Conservation (phyloP, 1,284 basidiomycete species). For the Malassezia pachydermatis region DNA sequence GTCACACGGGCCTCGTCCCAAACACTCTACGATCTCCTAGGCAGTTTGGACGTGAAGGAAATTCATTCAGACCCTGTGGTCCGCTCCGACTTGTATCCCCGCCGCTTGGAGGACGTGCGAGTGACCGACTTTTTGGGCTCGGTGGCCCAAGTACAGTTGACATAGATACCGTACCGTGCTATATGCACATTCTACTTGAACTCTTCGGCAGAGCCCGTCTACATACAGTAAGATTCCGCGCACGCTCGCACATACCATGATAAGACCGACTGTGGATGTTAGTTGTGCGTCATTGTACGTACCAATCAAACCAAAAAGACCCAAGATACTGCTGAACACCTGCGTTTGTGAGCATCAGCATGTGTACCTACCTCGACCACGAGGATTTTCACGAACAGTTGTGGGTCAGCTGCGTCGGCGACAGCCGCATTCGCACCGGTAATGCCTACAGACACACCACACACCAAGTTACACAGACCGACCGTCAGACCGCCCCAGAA, state of each 20-base stretch:
- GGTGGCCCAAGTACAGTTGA: conserved; percentile 67
- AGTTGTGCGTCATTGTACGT: conserved; percentile 10
- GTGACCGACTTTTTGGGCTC: conserved; percentile 95
- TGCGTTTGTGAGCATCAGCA: background rate
- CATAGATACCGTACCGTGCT: background rate
- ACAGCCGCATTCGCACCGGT: conserved; percentile 46
- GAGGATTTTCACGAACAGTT: conserved; percentile 46
- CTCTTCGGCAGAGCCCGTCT: conserved; percentile 18
- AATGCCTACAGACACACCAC: conserved; percentile 44
- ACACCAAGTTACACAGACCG: conserved; percentile 44
- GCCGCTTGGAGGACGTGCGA: conserved; percentile 61
- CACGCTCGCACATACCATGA: conserved; percentile 10
- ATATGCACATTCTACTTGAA: conserved; percentile 8
- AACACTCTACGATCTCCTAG: conserved; percentile 65
- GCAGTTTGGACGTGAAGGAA: background rate
- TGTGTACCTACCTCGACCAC: conserved; percentile 23
- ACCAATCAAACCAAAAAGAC: conserved; percentile 43
- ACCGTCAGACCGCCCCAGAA: conserved; percentile 47
- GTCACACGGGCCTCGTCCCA: conserved; percentile 77
- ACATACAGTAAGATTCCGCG: background rate
- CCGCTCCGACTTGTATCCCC: conserved; percentile 67
- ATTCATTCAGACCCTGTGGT: conserved; percentile 80
- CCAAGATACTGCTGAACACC: conserved; percentile 44
- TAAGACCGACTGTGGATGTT: conserved; percentile 14
- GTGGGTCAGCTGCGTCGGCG: conserved; percentile 45